Conservation (phyloP, 1,139 yeast genomes). For the Blastobotrys capitulatus region DNA sequence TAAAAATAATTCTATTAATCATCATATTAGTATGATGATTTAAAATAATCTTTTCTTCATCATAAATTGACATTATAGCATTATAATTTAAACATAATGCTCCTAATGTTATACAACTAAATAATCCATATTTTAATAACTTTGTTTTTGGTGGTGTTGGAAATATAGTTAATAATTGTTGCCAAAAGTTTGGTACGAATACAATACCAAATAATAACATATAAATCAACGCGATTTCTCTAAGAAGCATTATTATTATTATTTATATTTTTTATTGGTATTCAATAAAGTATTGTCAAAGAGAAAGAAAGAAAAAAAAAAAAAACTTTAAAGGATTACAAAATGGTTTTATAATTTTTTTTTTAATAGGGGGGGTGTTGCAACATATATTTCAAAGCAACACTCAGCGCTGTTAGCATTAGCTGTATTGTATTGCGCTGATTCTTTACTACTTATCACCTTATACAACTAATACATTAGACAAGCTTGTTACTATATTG, state of each 20-base stretch:
- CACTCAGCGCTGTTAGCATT: no score
- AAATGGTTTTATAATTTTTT: no score
- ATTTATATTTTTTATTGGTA: no score
- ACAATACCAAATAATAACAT: background rate
- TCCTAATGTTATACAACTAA: background rate
- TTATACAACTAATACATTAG: no score
- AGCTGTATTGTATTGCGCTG: no score
- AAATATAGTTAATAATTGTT: background rate
- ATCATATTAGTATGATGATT: no score
- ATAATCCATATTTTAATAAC: no score
- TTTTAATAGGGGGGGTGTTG: no score
- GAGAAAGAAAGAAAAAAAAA: background rate
- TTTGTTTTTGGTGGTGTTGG: background rate
- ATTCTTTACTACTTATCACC: no score
- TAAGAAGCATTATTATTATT: background rate
- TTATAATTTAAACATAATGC: slow-evolving; percentile 2
- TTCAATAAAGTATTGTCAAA: background rate
- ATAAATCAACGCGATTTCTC: slow-evolving; percentile 7
- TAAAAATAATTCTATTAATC: no score
- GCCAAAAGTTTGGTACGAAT: slow-evolving; percentile 5
- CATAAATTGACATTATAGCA: slow-evolving; percentile 1
- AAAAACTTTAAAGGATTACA: background rate
- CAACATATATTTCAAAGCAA: no score
- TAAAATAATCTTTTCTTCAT: slow-evolving; percentile 1
- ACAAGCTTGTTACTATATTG: no score